Percentiles rank a stretch among this genome's conserved stretches.
Conservation (phyloP, 345 rosid genomes). For the Pistacia atlantica region DNA sequence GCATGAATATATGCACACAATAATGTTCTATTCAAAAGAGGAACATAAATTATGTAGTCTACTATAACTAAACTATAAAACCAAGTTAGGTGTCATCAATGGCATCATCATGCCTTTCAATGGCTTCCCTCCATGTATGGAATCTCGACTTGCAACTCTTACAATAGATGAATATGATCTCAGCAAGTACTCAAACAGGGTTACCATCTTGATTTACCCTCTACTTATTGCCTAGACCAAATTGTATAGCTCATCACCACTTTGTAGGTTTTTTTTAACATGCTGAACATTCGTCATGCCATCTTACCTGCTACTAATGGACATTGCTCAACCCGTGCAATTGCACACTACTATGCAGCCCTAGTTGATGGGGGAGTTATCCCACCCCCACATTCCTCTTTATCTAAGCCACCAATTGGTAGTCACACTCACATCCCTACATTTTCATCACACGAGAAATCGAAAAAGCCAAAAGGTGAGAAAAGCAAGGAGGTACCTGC, state of each 20-base stretch:
- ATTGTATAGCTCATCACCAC: constrained; percentile 36
- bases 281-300: constrained; percentile 77
- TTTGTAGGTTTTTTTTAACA: constrained; percentile 72
- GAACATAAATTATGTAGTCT: not conserved
- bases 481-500: constrained; percentile 28
- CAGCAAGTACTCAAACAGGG: constrained; percentile 20
- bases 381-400: constrained; percentile 25
- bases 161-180: no score
- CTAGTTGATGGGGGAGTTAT: constrained; percentile 72
- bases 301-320: constrained; percentile 88
- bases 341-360: constrained; percentile 94
- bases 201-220: constrained; percentile 59
- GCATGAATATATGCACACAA: not conserved
- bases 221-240: constrained; percentile 49
- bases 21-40: not conserved
- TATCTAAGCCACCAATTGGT: no score
- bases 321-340: constrained; percentile 95
- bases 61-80: not conserved
- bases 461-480: not conserved
- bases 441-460: no score
- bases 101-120: not conserved
- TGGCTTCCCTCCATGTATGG: no score
- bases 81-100: not conserved
- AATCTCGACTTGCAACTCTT: no score
- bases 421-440: no score